Evolutionary conservation across 139 green algal genomes (phyloP).

Genomic region (Limnomonas spitsbergensis): DNA sequence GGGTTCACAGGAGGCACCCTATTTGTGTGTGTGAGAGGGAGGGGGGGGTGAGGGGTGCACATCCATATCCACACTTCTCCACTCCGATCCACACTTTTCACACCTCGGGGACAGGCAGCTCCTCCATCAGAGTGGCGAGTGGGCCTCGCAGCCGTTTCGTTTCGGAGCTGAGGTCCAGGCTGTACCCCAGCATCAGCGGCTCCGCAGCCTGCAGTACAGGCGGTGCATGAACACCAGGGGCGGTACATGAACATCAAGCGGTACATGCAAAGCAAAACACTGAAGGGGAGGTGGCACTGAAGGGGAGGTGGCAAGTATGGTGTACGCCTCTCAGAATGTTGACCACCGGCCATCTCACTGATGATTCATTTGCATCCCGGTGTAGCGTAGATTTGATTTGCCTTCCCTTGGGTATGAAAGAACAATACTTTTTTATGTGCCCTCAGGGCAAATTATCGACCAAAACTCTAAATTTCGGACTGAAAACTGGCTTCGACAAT

Average conservation of each 20-base stretch:
- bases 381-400: too few species aligned
- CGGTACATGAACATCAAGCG: background rate
- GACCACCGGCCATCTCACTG: background rate
- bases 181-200: slow-evolving; percentile 11
- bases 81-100: too few species aligned
- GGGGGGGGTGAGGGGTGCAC: too few species aligned
- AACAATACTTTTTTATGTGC: too few species aligned
- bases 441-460: too few species aligned
- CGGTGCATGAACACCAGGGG: background rate
- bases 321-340: background rate
- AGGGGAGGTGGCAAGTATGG: background rate
- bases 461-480: too few species aligned
- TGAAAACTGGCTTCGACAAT: too few species aligned
- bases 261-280: background rate
- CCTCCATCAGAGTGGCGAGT: slow-evolving; percentile 2
- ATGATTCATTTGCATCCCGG: too few species aligned
- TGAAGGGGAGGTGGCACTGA: background rate
- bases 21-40: too few species aligned
- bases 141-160: background rate
- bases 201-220: background rate
- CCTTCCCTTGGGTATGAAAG: too few species aligned
- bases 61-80: too few species aligned
- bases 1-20: too few species aligned
- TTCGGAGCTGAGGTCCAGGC: background rate
- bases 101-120: background rate